Conservation (phyloP, 495 filamentous ascomycete genomes). For the Durotheca rogersii region DNA sequence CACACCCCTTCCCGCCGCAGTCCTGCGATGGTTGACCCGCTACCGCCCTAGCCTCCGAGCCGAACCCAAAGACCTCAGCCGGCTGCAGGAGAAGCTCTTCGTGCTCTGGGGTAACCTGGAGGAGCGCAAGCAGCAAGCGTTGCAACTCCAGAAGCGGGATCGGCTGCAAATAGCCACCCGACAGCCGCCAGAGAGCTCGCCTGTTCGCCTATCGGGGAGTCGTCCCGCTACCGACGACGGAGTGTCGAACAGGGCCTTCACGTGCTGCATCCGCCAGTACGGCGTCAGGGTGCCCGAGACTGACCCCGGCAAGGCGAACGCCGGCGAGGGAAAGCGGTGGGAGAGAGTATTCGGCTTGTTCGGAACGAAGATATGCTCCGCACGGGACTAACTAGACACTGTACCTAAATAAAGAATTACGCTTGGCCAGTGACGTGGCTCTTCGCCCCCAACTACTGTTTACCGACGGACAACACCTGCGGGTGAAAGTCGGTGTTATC, state of each 20-base stretch:
- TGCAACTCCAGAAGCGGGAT: constrained; percentile 6
- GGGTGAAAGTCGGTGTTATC: too few species aligned
- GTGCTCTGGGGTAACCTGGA: constrained; percentile 85
- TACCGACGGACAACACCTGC: too few species aligned
- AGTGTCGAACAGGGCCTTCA: constrained; percentile 54
- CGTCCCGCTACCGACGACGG: constrained; percentile 19
- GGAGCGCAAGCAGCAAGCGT: constrained; percentile 56
- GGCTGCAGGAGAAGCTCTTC: constrained; percentile 70
- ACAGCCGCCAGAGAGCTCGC: constrained; percentile 25
- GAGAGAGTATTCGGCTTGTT: constrained; percentile 56
- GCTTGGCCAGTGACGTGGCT: too few species aligned
- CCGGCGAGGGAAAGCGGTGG: constrained; percentile 44
- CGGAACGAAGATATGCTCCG: constrained; percentile 50
- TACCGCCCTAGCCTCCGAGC: constrained; percentile 51
- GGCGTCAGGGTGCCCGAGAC: constrained; percentile 45
- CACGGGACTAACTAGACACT: background rate
- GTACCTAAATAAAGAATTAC: too few species aligned
- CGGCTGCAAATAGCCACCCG: constrained; percentile 29
- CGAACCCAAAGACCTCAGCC: constrained; percentile 44
- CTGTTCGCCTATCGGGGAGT: background rate
- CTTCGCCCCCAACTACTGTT: too few species aligned
- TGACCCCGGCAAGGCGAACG: constrained; percentile 33
- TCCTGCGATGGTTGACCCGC: constrained; percentile 6
- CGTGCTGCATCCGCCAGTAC: constrained; percentile 64
- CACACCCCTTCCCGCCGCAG: constrained; percentile 31